Evolutionary conservation across 169 alveolate species (phyloP).

Genomic region (Plasmodium blacklocki): DNA sequence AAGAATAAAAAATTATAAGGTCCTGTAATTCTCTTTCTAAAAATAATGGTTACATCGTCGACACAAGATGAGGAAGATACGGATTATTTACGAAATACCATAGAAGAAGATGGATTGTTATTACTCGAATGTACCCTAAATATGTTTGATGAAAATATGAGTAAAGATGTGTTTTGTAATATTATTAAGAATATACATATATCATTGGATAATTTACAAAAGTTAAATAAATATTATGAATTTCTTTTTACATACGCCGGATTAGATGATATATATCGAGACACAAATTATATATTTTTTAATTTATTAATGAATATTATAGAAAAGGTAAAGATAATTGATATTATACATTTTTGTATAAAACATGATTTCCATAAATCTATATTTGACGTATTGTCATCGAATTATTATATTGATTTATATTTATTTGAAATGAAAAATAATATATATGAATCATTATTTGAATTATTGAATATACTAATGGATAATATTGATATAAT

Average conservation of each 20-base stretch:
- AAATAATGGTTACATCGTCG: too few relatives aligned
- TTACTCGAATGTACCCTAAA: neutral
- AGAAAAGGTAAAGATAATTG: constrained; percentile 16
- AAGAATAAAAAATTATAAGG: too few relatives aligned
- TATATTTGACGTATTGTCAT: constrained; percentile 11
- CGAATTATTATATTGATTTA: constrained; percentile 32
- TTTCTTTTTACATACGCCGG: constrained; percentile 22
- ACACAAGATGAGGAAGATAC: neutral
- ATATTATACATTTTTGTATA: constrained; percentile 33
- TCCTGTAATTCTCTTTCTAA: too few relatives aligned
- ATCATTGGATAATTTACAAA: constrained; percentile 32
- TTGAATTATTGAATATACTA: constrained; percentile 35
- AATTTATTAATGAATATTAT: constrained; percentile 22
- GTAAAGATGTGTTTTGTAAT: constrained; percentile 6
- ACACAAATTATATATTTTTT: neutral
- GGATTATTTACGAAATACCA: neutral
- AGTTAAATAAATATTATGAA: constrained; percentile 42
- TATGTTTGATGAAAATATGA: neutral
- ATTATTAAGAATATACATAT: constrained; percentile 51
- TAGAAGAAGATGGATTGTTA: neutral
- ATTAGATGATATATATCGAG: constrained; percentile 7
- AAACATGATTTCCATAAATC: constrained; percentile 10
- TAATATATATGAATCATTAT: constrained; percentile 17
- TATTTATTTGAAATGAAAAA: constrained; percentile 33
- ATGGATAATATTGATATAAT: constrained; percentile 31